Evolutionary conservation across 2,329 filamentous ascomycete genomes (phyloP), one percentile per base, ranked within the genome.

Genomic region (Fusarium clavum): DNA sequence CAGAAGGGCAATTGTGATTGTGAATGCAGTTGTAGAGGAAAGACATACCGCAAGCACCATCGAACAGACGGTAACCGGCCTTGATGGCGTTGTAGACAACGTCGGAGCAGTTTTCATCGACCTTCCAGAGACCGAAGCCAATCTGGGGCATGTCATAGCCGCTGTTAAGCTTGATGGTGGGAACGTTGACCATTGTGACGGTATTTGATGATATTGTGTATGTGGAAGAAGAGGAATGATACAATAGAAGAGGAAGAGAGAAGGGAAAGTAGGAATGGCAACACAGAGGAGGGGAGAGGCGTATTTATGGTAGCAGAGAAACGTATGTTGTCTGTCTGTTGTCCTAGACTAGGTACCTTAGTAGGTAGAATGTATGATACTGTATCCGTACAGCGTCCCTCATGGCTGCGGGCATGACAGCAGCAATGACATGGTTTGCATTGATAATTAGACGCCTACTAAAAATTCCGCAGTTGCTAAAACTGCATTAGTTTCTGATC

Each of bases 61-160:
- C 87, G 55, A 90, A 83, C 43, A 89, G 81, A 73, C 87, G 84
- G 80, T 90, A 90, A 43, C 87, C 87, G 53, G 81, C 81, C 83
- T 89, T 90, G 82, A 90, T 89, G 77, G 88, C 88, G 69, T 94
- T 90, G 85, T 95, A 95, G 73, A 95, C 90, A 65, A 88, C 88
- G 75, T 95, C 92, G 75, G 92, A 89, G 77, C 88, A 90, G 58
- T 88, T 90, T 73, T 91, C 92, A 79, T 89, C 88, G 71, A 96
- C 91, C 84, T 96, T 96, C 93, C 93, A 96, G 73, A 95, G 87
- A 64, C 91, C 91, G 78, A 92, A 92, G 80, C 91, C 91, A 71
- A 93, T 90, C 79, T 91, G 87, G 77, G 91, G 91, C 91, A 93
- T 93, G 75, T 91, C 84, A 74, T 87, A 77, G 81, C 89, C 88